Base-by-base conservation (phyloP, 2,329 filamentous ascomycete genomes). In the Ustulina deusta region DNA sequence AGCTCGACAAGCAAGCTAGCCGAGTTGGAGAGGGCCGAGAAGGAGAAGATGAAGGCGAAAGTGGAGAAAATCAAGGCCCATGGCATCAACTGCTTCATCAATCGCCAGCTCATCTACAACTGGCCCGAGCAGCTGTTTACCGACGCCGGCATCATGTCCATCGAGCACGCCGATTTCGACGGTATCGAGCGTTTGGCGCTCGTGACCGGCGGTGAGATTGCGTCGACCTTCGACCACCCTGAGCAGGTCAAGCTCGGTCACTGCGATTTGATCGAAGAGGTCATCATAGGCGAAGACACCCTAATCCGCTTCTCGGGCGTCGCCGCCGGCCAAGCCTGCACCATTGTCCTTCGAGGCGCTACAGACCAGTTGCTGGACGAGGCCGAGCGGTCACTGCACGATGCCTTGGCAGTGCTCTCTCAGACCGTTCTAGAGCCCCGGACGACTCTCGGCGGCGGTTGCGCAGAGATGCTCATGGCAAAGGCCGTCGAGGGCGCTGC, bases 71-170 rank as follows among this genome's bases (percentile, higher is more conserved):
- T 99, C 85, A 99, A 98, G 88, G 88, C 93, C 54, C 96, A 99
- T 78, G 96, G 96, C 67, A 97, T 99, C 84, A 99, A 99, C 88
- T 98, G 96, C 86, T 99, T 99, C 82, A 97, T 99, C 82, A 99
- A 99, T 88, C 88, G 96, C 75, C 96, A 99, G 81, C 89, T 99
- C 71, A 99, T 99, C 83, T 99, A 99, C 87, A 99, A 99, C 87
- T 99, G 96, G 96, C 96, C 96, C 6, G 96, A 99, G 83, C 96
- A 99, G 83, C 91, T 99, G 54, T 99, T 99, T 78, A 94, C 95
- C 40, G 96, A 99, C 80, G 95, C 94, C 7, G 96, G 96, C 70
- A 98, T 99, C 82, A 93, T 97, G 86, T 97, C 94, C 32, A 99
- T 99, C 75, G 96, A 99, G 84, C 96, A 99, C 80, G 96, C 96